A percentile compares a stretch with the other conserved stretches of the same genome.
Conservation (phyloP, 305 asterid species). For the Striga hermonthica region DNA sequence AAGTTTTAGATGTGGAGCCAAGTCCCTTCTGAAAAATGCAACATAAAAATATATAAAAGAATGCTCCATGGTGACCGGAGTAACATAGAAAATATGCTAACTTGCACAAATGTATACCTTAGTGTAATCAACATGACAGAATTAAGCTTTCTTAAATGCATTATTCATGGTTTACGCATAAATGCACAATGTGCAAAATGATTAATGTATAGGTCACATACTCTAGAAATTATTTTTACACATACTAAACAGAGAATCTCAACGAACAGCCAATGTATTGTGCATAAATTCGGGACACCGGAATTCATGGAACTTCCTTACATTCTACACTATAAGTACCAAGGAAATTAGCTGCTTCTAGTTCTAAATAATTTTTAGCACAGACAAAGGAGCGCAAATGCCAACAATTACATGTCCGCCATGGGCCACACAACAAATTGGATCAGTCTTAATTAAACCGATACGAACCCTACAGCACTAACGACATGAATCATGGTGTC, state of each 20-base stretch:
- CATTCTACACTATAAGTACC: slow-evolving; percentile 10
- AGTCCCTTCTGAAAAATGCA: slow-evolving; percentile 69
- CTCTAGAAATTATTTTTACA: slow-evolving; percentile 12
- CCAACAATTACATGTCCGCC: slow-evolving; percentile 18
- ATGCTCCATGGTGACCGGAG: slow-evolving; percentile 6
- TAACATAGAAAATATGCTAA: slow-evolving; percentile 18
- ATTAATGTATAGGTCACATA: background rate
- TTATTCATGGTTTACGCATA: slow-evolving; percentile 22
- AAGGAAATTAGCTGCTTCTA: slow-evolving; percentile 24
- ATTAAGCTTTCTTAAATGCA: slow-evolving; percentile 6
- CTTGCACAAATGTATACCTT: slow-evolving; percentile 13
- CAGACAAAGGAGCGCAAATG: slow-evolving; percentile 4
- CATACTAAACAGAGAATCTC: slow-evolving; percentile 1
- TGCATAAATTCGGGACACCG: slow-evolving; percentile 1
- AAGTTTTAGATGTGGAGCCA: slow-evolving; percentile 89
- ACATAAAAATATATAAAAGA: slow-evolving; percentile 27
- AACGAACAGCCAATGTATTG: background rate
- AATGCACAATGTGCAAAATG: background rate
- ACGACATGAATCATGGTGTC: slow-evolving; percentile 86
- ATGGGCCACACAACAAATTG: slow-evolving; percentile 22
- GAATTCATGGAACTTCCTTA: slow-evolving; percentile 27
- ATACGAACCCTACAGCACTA: slow-evolving; percentile 68
- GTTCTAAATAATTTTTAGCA: slow-evolving; percentile 11
- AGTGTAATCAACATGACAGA: slow-evolving; percentile 3
- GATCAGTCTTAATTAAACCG: slow-evolving; percentile 14